A percentile compares a stretch with the other conserved stretches of the same genome.
phyloP scores from a whole-genome alignment of 139 green algal species.

The Picochlorum sp. region DNA sequence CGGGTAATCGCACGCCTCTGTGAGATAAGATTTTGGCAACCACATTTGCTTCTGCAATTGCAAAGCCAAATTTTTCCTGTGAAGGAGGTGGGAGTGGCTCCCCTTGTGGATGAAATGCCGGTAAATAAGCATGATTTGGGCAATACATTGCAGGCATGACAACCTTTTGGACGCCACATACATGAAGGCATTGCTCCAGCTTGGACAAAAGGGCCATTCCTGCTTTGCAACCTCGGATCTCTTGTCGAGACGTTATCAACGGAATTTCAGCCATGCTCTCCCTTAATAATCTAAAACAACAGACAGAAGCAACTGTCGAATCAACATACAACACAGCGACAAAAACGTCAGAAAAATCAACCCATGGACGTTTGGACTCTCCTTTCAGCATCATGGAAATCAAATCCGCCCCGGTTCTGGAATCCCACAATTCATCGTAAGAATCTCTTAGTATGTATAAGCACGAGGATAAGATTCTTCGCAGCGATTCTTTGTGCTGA shows the following conservation, averaged over 20 bases:
- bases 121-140: background rate
- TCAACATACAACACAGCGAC: conserved; percentile 28
- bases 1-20: background rate
- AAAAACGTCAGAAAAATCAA: conserved; percentile 32
- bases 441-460: conserved; percentile 18
- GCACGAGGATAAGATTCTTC: conserved; percentile 15
- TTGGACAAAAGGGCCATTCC: conserved; percentile 25
- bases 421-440: conserved; percentile 18
- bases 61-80: conserved; percentile 19
- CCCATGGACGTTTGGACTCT: background rate
- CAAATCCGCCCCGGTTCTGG: conserved; percentile 21
- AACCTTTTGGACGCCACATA: background rate
- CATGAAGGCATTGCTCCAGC: conserved; percentile 25
- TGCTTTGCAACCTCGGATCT: conserved; percentile 31
- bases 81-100: background rate
- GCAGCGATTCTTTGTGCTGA: conserved; percentile 14
- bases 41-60: conserved; percentile 1
- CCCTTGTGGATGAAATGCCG: background rate
- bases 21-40: background rate
- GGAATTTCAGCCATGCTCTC: conserved; percentile 32
- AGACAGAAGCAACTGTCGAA: conserved; percentile 9
- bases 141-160: background rate
- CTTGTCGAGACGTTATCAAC: conserved; percentile 27
- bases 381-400: conserved; percentile 32
- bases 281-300: conserved; percentile 12